Base-by-base conservation (phyloP, 2,329 filamentous ascomycete species). In the Trichoderma sp. region DNA sequence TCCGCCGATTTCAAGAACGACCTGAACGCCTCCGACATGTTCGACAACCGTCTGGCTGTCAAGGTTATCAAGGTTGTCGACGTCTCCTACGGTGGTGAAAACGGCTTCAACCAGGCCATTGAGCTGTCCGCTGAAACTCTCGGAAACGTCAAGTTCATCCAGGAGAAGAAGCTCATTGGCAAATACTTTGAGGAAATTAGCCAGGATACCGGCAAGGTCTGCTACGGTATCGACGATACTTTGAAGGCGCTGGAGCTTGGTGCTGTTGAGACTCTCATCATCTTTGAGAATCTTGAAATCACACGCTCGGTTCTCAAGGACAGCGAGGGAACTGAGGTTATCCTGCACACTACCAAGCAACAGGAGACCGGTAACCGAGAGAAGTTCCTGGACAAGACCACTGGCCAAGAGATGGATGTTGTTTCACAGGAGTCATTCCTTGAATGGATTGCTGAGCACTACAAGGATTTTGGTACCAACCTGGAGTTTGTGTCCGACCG, bases 21-120 rank as follows among this genome's bases (percentile, higher is more conserved):
- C 79, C 87, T 99, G 66, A 98, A 98, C 83, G 93, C 92, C 77
- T 98, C 96, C 71, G 96, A 99, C 81, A 87, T 99, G 87, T 99
- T 99, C 81, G 96, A 99, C 81, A 87, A 90, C 78, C 94, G 96
- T 81, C 87, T 99, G 68, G 89, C 92, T 76, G 84, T 89, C 79
- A 99, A 99, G 87, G 96, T 99, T 77, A 98, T 99, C 88, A 99
- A 99, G 85, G 92, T 99, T 56, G 96, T 99, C 43, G 96, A 99
- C 80, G 96, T 99, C 56, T 98, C 95, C 16, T 99, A 99, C 77
- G 96, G 96, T 81, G 96, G 96, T 75, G 96, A 99, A 84, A 98
- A 98, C 85, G 96, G 96, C 58, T 99, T 99, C 88, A 99, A 99
- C 85, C 96, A 99, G 84, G 96, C 96, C 71, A 99, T 99, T 73